Conservation (phyloP, 1,284 basidiomycete genomes). For the Gymnopus androsaceus region DNA sequence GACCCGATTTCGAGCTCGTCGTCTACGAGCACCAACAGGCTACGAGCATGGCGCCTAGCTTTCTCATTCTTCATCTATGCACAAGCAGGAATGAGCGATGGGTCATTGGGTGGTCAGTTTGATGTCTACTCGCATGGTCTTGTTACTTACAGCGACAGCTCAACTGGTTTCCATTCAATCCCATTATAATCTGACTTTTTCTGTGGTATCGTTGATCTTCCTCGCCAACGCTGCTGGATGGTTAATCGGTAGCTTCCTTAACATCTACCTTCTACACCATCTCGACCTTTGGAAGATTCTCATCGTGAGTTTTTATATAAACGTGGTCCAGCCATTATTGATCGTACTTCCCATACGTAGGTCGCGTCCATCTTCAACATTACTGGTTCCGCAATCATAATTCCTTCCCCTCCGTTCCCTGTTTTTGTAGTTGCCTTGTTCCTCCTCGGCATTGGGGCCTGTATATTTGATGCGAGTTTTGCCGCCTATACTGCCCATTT, state of each 20-base stretch:
- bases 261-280: background rate
- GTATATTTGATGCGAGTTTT: slow-evolving; percentile 1
- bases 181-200: background rate
- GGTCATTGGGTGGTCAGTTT: background rate
- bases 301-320: background rate
- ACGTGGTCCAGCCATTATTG: background rate
- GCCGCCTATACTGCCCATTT: slow-evolving; percentile 1
- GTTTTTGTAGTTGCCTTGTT: background rate
- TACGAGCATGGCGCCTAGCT: background rate
- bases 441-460: background rate
- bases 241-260: background rate
- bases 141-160: background rate
- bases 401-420: background rate
- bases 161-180: background rate
- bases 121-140: background rate
- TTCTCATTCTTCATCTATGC: slow-evolving; percentile 1
- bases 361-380: background rate
- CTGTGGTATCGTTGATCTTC: slow-evolving; percentile 2
- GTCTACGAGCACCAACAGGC: too few species aligned
- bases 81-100: slow-evolving; percentile 4
- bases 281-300: background rate
- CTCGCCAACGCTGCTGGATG: slow-evolving; percentile 5
- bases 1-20: too few species aligned
- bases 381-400: background rate
- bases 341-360: background rate